Percentiles rank a stretch among this genome's conserved stretches.
Evolutionary conservation across 495 filamentous ascomycete species (phyloP).

Genomic region (Parmelia sp.): DNA sequence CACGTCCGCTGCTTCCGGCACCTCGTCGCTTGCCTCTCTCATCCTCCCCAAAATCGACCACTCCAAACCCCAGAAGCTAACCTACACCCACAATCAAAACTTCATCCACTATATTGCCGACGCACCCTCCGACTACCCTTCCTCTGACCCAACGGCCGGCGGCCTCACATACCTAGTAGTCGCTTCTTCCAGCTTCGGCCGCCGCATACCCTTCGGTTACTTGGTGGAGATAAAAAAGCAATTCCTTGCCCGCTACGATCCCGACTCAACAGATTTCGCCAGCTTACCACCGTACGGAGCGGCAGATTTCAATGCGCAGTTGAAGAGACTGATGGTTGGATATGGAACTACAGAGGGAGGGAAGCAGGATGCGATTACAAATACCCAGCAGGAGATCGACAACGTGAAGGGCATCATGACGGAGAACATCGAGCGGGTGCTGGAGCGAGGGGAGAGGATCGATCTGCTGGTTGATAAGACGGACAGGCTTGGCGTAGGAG

Average conservation of each 20-base stretch:
- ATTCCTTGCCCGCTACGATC: constrained; percentile 69
- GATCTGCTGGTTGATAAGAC: constrained; percentile 97
- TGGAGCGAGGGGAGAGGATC: constrained; percentile 92
- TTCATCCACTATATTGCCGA: constrained; percentile 95
- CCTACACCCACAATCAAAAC: constrained; percentile 83
- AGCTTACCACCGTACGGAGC: constrained; percentile 82
- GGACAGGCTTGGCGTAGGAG: constrained; percentile 76
- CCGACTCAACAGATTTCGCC: constrained; percentile 64
- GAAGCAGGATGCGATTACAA: constrained; percentile 75
- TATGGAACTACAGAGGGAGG: constrained; percentile 71
- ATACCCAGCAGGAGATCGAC: constrained; percentile 82
- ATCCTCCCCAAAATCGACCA: constrained; percentile 95
- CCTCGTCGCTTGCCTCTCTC: constrained; percentile 75
- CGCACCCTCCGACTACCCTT: constrained; percentile 54
- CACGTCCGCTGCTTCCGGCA: constrained; percentile 59
- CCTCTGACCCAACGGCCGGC: constrained; percentile 24
- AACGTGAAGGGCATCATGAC: constrained; percentile 96
- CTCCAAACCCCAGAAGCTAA: constrained; percentile 73
- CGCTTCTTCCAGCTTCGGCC: constrained; percentile 66
- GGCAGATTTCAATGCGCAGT: constrained; percentile 72
- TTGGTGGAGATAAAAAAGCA: constrained; percentile 85
- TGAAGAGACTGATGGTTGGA: constrained; percentile 73
- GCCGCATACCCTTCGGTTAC: constrained; percentile 87
- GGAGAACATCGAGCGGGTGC: constrained; percentile 91
- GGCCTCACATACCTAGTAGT: constrained; percentile 40